Conservation (phyloP, 176 grass and related monocot genomes). For the Carex cristatella region DNA sequence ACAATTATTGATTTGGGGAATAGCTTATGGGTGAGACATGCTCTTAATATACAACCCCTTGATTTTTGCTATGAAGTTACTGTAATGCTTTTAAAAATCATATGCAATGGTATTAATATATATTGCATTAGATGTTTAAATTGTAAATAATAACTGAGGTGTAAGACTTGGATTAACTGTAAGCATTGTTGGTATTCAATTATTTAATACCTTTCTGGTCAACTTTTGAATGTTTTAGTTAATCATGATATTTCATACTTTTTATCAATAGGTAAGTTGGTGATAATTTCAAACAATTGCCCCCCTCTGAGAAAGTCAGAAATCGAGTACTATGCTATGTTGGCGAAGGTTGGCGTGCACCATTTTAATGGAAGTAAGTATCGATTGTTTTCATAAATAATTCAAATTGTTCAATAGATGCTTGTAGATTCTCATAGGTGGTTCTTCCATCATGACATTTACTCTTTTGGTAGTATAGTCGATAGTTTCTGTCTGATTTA, state of each 20-base stretch:
- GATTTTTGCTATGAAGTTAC: background rate
- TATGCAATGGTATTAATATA: background rate
- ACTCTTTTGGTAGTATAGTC: background rate
- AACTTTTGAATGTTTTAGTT: background rate
- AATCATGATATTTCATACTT: background rate
- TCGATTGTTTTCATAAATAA: background rate
- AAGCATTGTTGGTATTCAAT: background rate
- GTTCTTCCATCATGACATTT: background rate
- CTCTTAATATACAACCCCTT: background rate
- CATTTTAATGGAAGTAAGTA: constrained; percentile 97
- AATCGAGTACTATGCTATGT: constrained; percentile 97
- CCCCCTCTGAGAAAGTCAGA: constrained; percentile 90
- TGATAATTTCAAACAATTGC: constrained; percentile 91
- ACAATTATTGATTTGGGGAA: constrained; percentile 15
- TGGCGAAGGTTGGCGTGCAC: constrained; percentile 84
- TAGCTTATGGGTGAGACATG: constrained; percentile 9
- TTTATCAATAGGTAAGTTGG: constrained; percentile 53
- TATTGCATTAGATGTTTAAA: too few species aligned
- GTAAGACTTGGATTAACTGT: background rate
- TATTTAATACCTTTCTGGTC: background rate
- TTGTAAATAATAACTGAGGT: background rate
- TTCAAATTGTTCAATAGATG: background rate
- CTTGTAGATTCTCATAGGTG: background rate
- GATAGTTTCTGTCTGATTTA: background rate
- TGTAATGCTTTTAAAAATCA: background rate